Base-by-base conservation (phyloP, 495 filamentous ascomycete species). In the Penicillium subrubescens region DNA sequence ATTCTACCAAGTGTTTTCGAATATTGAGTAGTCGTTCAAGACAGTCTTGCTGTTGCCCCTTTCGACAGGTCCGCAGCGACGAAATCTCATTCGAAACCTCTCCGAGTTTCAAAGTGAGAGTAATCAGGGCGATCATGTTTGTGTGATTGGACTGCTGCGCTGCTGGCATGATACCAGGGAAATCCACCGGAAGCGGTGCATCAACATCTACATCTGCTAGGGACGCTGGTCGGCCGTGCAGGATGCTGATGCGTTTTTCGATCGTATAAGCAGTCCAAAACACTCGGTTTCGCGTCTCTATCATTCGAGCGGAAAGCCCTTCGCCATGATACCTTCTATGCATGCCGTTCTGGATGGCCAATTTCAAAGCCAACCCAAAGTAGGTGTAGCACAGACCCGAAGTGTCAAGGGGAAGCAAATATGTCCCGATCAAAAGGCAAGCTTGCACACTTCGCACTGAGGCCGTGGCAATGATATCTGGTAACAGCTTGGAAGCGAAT, bases 311-410 rank as follows among this genome's bases (percentile, higher is more conserved):
- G 2, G 77, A 79, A 1, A 83, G 64, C 0, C 79, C 80, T 60
- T 83, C 77, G 15, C 79, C 82, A 35, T 76, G 72, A 51, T 84
- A 83, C 51, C 75, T 76, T 41, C 82, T 73, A 59, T 84, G 82
- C 82, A 84, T 84, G n/a, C 82, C 82, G 66, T 84, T 84, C 50
- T 83, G 82, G 44, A 84, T 82, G 0, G 81, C 82, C 60, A 84
- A 69, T 48, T 84, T 84, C 8, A 84, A 68, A 17, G 81, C 80
- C 50, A 84, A 60, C 0, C 79, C 79, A 62, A 83, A 81, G 61
- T 84, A 85, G 14, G 79, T 84, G 56, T 83, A 84, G 34, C 80
- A 79, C 23, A 84, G 70, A 8, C 82, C 83, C 14, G 79, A 79
- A 21, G 82, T 81, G 66, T 85, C 82, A 7, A 83, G 67, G 5